These are phyloP conservation scores for Candida ipomoeae DNA, from an alignment of 805 yeast genomes.

Conservation along the genomic window DNA sequence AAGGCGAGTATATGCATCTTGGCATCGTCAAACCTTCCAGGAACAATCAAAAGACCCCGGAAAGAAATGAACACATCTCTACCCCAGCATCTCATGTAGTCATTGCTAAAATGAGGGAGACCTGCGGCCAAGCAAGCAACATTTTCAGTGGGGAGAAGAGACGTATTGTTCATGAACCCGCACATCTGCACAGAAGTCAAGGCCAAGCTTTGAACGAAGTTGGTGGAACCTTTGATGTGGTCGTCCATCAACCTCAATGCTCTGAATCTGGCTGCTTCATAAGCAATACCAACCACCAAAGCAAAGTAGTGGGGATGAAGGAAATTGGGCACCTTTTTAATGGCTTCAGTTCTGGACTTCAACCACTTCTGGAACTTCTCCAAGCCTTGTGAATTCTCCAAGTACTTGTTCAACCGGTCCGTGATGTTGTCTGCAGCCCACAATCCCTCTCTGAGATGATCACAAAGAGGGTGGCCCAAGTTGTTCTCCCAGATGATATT, in stretches of 20 bases:
- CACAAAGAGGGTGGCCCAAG: conserved; percentile 78
- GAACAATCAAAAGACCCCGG: conserved; percentile 73
- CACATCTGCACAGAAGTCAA: conserved; percentile 85
- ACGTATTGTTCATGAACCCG: conserved; percentile 67
- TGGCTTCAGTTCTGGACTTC: conserved; percentile 53
- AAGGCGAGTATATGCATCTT: conserved; percentile 76
- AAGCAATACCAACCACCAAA: conserved; percentile 73
- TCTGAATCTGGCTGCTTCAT: conserved; percentile 71
- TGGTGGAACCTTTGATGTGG: conserved; percentile 55
- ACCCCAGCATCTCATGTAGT: conserved; percentile 98
- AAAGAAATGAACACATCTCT: conserved; percentile 89
- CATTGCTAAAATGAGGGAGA: conserved; percentile 85
- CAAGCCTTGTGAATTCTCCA: conserved; percentile 44
- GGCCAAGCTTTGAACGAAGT: conserved; percentile 75
- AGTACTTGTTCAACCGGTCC: conserved; percentile 56
- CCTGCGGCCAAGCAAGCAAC: conserved; percentile 92
- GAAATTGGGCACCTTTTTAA: conserved; percentile 69
- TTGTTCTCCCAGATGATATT: conserved; percentile 64
- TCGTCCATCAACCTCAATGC: conserved; percentile 55
- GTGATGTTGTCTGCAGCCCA: conserved; percentile 87
- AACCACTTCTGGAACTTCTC: conserved; percentile 67
- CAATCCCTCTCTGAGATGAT: conserved; percentile 72
- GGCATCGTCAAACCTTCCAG: conserved; percentile 79
- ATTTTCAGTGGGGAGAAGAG: conserved; percentile 59
- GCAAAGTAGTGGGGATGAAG: conserved; percentile 86